Conservation (phyloP, 2,329 filamentous ascomycete genomes). For the Beauveria sp. region DNA sequence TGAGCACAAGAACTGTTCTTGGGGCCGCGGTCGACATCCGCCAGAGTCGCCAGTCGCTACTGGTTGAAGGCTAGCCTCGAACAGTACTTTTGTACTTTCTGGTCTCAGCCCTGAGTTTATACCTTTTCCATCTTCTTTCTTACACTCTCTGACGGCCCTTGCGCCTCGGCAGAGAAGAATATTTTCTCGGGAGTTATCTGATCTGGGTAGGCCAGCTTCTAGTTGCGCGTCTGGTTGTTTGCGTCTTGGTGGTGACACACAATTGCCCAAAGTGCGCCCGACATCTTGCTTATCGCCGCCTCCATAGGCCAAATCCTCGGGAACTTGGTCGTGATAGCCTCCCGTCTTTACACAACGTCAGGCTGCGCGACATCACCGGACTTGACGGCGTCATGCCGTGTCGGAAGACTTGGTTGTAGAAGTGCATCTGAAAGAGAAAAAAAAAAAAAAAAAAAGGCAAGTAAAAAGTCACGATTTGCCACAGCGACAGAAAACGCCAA, state of each 20-base stretch:
- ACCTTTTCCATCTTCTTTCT: background rate
- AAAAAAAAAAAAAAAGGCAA: background rate
- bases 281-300: background rate
- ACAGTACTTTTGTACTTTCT: background rate
- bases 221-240: background rate
- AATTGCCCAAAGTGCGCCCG: background rate
- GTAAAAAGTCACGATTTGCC: background rate
- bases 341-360: background rate
- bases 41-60: background rate
- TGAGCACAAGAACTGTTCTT: background rate
- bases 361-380: background rate
- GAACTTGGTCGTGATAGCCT: background rate
- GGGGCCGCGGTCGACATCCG: background rate
- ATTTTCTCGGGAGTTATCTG: background rate
- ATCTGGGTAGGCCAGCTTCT: background rate
- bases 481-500: background rate
- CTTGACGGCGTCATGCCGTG: background rate
- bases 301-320: background rate
- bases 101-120: background rate
- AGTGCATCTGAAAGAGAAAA: background rate
- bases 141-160: background rate
- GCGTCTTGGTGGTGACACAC: background rate
- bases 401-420: too few relatives aligned
- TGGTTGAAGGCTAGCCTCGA: conserved; percentile 6
- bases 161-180: background rate